Evolutionary conservation across 495 filamentous ascomycete genomes (phyloP).

Genomic region (Thozetella sp.): DNA sequence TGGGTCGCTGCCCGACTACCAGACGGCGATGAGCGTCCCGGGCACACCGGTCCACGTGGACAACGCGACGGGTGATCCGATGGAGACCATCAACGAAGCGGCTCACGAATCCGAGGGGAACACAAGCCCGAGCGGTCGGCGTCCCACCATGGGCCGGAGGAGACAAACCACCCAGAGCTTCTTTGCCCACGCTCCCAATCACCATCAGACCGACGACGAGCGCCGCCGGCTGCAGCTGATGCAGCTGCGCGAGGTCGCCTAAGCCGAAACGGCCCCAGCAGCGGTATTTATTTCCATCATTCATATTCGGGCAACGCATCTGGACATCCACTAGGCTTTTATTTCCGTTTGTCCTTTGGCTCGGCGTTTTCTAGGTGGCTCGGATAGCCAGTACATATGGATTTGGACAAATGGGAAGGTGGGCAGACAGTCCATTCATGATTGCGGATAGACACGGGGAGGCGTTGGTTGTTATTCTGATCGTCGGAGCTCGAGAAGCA

Average conservation of each 20-base stretch:
- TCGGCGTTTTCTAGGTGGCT: no score
- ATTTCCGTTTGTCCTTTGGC: no score
- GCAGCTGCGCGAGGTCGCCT: conserved; percentile 25
- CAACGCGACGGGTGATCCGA: conserved; percentile 18
- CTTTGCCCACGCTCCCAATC: conserved; percentile 10
- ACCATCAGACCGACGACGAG: conserved; percentile 26
- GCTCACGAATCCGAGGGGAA: conserved; percentile 9
- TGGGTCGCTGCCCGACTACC: conserved; percentile 39
- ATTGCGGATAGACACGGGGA: neutral
- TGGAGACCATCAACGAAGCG: conserved; percentile 29
- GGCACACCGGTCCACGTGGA: conserved; percentile 24
- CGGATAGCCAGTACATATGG: no score
- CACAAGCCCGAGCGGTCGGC: conserved; percentile 4
- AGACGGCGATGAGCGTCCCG: conserved; percentile 39
- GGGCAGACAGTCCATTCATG: neutral
- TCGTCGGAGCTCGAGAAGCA: neutral
- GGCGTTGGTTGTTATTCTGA: neutral
- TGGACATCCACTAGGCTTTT: no score
- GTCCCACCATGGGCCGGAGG: conserved; percentile 12
- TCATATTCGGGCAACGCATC: neutral
- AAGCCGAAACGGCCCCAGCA: conserved; percentile 6
- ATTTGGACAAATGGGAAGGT: neutral
- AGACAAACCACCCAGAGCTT: conserved; percentile 16
- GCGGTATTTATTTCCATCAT: conserved; percentile 2
- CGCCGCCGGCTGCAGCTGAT: conserved; percentile 21